Evolutionary conservation across 116 monocot genomes (phyloP), one percentile per base, ranked within the genome.

Genomic region (Posidonia oceanica): DNA sequence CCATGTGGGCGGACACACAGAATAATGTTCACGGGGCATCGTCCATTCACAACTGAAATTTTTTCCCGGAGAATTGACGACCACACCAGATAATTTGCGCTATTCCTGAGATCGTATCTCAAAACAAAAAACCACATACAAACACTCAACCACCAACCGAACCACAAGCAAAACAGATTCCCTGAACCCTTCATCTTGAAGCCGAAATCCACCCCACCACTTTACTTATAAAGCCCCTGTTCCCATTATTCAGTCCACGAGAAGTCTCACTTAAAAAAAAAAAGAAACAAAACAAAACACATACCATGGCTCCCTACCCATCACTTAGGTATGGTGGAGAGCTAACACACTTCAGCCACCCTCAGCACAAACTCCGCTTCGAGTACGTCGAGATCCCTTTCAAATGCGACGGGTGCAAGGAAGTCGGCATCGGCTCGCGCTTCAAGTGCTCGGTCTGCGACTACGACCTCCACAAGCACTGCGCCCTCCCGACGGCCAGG

Each of bases 391-490:
- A 97, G 64, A 39, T 83, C 16, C 97, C 97, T 13, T 97, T 89
- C 85, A 81, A 82, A 39, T 97, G 97, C 64, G 97, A 97, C 72
- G 97, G 97, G 6, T 97, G 97, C 85, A 83, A 80, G 62, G 97
- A 97, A 75, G 85, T 77, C 23, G 97, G 97, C 52, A 89, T 97
- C 40, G 97, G 97, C 14, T 78, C 89, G n/a, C 83, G 97, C 57
- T 92, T 83, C 85, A 80, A 79, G 55, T 97, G 97, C 82, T 36
- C 70, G 63, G 16, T 72, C 39, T 97, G 97, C 56, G 92, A 97
- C 80, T 92, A 82, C 80, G 97, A 97, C 73, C 85, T 97, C 56
- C 97, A 97, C 86, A 81, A 80, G 39, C 92, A 97, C 64, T 97
- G 97, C 67, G 92, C 89, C 40, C 61, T 79, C 10, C 77, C 71